Conservation (phyloP, 441 rosid species). For the Manihot esculenta region DNA sequence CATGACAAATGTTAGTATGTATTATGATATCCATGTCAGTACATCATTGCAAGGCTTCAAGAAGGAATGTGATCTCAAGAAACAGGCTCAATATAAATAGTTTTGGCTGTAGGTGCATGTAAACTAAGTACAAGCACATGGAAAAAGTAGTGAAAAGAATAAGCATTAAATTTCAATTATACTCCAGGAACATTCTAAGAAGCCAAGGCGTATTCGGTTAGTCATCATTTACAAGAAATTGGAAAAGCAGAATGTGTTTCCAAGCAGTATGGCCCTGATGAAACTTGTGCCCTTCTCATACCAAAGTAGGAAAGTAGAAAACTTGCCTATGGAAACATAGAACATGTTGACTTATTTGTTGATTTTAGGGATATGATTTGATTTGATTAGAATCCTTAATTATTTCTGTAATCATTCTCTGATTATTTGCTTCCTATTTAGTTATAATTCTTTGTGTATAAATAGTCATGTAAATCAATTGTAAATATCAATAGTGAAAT, state of each 20-base stretch:
- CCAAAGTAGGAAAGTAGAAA: too few relatives aligned
- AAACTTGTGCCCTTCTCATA: background rate
- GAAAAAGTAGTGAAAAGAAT: background rate
- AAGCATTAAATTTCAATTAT: background rate
- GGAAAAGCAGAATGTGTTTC: too few relatives aligned
- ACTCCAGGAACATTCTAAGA: background rate
- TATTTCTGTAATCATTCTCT: too few relatives aligned
- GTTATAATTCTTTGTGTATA: too few relatives aligned
- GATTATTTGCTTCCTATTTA: too few relatives aligned
- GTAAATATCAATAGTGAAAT: too few relatives aligned
- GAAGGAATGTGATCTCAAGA: background rate
- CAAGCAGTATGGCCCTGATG: background rate
- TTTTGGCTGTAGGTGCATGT: background rate
- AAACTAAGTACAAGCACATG: background rate
- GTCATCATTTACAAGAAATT: slow-evolving; percentile 3
- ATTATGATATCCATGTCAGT: too few relatives aligned
- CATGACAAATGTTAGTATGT: slow-evolving; percentile 14
- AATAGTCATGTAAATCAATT: too few relatives aligned
- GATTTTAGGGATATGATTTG: too few relatives aligned
- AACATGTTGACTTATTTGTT: too few relatives aligned
- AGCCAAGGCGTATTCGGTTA: background rate
- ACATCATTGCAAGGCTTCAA: background rate
- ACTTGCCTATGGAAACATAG: too few relatives aligned
- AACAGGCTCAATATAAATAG: background rate
- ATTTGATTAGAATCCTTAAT: too few relatives aligned